phyloP scores from a whole-genome alignment of 768 basidiomycete species.

The Phaeotremella fagi region DNA sequence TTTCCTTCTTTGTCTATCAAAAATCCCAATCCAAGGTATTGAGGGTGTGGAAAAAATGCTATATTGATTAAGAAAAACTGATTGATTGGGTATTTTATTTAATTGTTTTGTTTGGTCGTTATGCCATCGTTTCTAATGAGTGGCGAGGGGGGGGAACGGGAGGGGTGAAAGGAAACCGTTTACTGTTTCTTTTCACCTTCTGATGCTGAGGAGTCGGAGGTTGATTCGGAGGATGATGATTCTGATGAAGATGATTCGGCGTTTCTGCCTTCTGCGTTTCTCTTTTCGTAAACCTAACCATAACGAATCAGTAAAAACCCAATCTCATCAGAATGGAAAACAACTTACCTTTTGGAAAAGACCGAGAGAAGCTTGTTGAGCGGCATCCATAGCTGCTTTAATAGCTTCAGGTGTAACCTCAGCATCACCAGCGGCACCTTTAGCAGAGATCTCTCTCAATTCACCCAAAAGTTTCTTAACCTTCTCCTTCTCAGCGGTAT shows the following conservation, averaged over 20 bases:
- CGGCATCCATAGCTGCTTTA: conserved; percentile 87
- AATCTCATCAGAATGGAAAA: conserved; percentile 6
- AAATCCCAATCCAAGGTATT: no score
- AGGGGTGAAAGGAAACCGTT: conserved; percentile 5
- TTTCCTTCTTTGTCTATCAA: no score
- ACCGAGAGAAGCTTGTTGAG: conserved; percentile 88
- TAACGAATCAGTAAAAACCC: neutral
- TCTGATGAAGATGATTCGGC: conserved; percentile 18
- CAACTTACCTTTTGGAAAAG: conserved; percentile 83
- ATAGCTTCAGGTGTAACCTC: conserved; percentile 77
- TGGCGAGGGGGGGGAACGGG: neutral
- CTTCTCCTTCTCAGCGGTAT: conserved; percentile 86
- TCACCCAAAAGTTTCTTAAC: conserved; percentile 79
- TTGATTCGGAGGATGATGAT: conserved; percentile 13
- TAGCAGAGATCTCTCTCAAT: conserved; percentile 79
- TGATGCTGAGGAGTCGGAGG: conserved; percentile 16
- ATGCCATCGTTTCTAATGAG: no score
- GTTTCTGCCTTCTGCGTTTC: conserved; percentile 62
- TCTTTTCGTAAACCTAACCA: conserved; percentile 76
- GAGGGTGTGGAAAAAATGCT: neutral
- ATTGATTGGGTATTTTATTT: neutral
- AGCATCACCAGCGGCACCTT: conserved; percentile 82
- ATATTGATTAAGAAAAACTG: no score
- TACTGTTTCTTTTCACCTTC: conserved; percentile 38
- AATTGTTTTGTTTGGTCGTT: neutral